Percentiles rank a stretch among this genome's conserved stretches.
Evolutionary conservation across 2,329 filamentous ascomycete genomes (phyloP).

Genomic region (Fusarium lateritium): DNA sequence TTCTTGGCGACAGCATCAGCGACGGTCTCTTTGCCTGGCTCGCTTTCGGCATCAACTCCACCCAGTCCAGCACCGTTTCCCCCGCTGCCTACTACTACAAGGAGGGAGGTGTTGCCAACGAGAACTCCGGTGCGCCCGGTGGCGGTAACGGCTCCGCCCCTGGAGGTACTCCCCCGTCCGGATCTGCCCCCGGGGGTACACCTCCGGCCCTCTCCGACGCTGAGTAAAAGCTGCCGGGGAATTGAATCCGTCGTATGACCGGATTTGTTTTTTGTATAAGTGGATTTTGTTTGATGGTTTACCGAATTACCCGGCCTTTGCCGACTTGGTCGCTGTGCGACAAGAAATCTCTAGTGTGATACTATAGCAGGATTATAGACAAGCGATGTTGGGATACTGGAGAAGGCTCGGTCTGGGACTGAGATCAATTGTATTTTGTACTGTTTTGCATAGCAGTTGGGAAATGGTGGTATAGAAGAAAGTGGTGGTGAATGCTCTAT

Average conservation of each 20-base stretch:
- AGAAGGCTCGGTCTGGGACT: constrained; percentile 7
- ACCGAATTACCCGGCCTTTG: neutral
- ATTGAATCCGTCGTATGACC: neutral
- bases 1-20: constrained; percentile 65
- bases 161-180: constrained; percentile 13
- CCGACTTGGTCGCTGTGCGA: neutral
- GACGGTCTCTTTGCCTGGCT: constrained; percentile 72
- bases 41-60: constrained; percentile 64
- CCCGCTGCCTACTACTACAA: constrained; percentile 42
- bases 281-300: neutral
- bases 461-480: neutral
- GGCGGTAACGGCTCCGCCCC: constrained; percentile 18
- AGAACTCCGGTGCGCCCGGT: constrained; percentile 31
- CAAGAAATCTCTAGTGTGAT: neutral
- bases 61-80: constrained; percentile 34
- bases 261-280: neutral
- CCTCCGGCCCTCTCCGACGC: constrained; percentile 5
- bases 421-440: neutral
- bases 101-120: constrained; percentile 44
- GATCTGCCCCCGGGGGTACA: constrained; percentile 11
- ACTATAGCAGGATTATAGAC: neutral
- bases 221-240: neutral
- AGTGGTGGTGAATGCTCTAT: too few relatives aligned
- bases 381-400: neutral
- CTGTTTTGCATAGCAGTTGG: neutral